These are phyloP conservation scores for Sordariomycetes sp. DNA, from an alignment of 2,329 filamentous ascomycete species.

Conservation along the genomic window DNA sequence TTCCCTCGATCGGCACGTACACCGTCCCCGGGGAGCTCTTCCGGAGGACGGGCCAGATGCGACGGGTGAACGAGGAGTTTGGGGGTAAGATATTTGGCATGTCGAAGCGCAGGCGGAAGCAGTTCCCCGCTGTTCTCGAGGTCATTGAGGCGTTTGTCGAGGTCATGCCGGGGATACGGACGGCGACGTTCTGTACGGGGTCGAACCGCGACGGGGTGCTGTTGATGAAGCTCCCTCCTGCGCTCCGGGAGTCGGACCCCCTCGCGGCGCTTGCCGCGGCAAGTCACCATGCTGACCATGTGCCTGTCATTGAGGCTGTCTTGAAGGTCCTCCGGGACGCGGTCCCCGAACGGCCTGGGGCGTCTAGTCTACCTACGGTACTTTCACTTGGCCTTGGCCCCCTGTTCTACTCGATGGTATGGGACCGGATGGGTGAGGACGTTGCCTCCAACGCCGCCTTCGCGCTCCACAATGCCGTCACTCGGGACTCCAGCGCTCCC, in stretches of 20 bases:
- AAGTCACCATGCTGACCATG: slow-evolving; percentile 12
- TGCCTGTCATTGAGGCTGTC: slow-evolving; percentile 20
- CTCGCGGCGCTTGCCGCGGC: slow-evolving; percentile 25
- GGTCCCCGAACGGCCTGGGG: slow-evolving; percentile 23
- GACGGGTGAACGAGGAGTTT: slow-evolving; percentile 31
- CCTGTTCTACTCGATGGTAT: slow-evolving; percentile 36
- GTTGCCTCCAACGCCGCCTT: slow-evolving; percentile 46
- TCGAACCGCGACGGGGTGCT: slow-evolving; percentile 77
- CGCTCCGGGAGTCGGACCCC: slow-evolving; percentile 51
- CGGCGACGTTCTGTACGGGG: slow-evolving; percentile 74
- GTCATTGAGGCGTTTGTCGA: slow-evolving; percentile 64
- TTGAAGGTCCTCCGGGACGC: slow-evolving; percentile 23
- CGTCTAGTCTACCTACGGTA: slow-evolving; percentile 23
- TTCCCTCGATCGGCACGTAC: slow-evolving; percentile 73
- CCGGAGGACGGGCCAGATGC: slow-evolving; percentile 35
- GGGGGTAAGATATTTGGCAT: slow-evolving; percentile 58
- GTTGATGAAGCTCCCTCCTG: slow-evolving; percentile 51
- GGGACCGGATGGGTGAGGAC: slow-evolving; percentile 34
- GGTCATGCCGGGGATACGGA: slow-evolving; percentile 55
- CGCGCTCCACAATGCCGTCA: slow-evolving; percentile 60
- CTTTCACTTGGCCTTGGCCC: slow-evolving; percentile 26
- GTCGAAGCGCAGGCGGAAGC: slow-evolving; percentile 62
- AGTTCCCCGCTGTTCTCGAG: slow-evolving; percentile 73
- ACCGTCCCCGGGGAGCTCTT: slow-evolving; percentile 50
- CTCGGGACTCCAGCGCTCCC: slow-evolving; percentile 53